Evolutionary conservation across 345 rosid species (phyloP), one percentile per base, ranked within the genome.

Genomic region (Lepidium aucheri): DNA sequence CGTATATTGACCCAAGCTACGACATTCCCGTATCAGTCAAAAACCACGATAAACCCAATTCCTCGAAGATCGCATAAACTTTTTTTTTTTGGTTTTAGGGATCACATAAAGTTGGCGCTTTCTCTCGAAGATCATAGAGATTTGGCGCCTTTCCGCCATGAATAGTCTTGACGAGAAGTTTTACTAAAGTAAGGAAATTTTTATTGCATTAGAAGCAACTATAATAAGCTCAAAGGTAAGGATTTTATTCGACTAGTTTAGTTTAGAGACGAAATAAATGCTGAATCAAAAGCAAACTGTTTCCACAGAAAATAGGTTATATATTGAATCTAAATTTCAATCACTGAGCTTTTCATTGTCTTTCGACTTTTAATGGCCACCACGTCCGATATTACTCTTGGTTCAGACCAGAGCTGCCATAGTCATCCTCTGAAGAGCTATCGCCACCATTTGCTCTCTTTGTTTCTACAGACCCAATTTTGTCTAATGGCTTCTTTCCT

Each of bases 321-420:
- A 0, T 28, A 28, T 28, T 26, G 30, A 26, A 26, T 6, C 32
- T 0, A 28, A 28, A 28, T 28, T 28, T 0, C 7, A 28, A 7
- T 28, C 6, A 6, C 32, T 28, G 1, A 28, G 32, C 32, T 28
- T 28, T 6, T 5, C 32, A 28, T 28, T 28, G 32, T 28, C 32
- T 28, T 28, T 28, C 32, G 32, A 28, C 32, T 28, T 5, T 28
- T 28, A 28, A 28, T 7, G 32, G 6, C 81, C 17, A 38, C 67
- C 87, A 75, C 82, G 82, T 77, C 85, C 83, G 61, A 86, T 86
- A 41, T 79, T 86, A 28, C 85, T 80, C 53, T 88, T 85, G 63
- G 84, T 79, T 54, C 89, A 75, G 76, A 52, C 84, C 66, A 52
- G 95, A 84, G 20, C 58, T 50, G 40, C 89, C 85, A 61, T 79